Evolutionary conservation across 2,329 filamentous ascomycete genomes (phyloP), one percentile per base, ranked within the genome.

Genomic region (Knoxdaviesia capensis): DNA sequence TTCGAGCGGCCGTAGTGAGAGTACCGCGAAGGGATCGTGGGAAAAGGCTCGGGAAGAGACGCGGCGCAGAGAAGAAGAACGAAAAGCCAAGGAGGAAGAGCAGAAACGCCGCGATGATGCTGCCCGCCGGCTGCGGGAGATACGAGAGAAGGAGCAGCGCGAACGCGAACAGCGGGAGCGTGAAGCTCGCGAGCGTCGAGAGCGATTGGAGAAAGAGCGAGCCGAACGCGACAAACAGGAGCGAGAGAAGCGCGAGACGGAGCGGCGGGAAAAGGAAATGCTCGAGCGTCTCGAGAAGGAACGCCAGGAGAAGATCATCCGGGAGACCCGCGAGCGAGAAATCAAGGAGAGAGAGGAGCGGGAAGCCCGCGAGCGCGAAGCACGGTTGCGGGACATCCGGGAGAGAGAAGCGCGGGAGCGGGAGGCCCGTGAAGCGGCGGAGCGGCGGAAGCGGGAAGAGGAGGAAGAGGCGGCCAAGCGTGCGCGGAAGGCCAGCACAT

Each of bases 21-120:
- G 20, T 20, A 20, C 20, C 2, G 2, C 20, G 20, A 20, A 20
- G 20, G 20, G 20, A 20, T 20, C 71, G 0, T 81, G 77, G 77
- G 76, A 81, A 49, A 79, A 73, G 53, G 77, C 76, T 4, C 64
- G 77, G 42, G 77, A 82, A 51, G 77, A 81, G 48, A 78, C 70
- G 20, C 63, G 70, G 37, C 69, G 64, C 44, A 67, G 68, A 43
- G 76, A 79, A 48, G 75, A 77, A 48, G 74, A 80, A 48, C 72
- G 74, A 7, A 77, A 67, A 51, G 61, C 61, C 3, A 68, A 64
- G 47, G 72, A 76, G 47, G 73, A 71, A 3, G 75, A 80, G 47
- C 66, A 71, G 47, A 71, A 72, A 48, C 63, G 68, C 47, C 68
- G 65, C 36, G 71, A 74, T 33, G 70, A 74, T n/a, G 59, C 66